Base-by-base conservation (phyloP, 2,329 filamentous ascomycete species). In the Penicillium sp. region DNA sequence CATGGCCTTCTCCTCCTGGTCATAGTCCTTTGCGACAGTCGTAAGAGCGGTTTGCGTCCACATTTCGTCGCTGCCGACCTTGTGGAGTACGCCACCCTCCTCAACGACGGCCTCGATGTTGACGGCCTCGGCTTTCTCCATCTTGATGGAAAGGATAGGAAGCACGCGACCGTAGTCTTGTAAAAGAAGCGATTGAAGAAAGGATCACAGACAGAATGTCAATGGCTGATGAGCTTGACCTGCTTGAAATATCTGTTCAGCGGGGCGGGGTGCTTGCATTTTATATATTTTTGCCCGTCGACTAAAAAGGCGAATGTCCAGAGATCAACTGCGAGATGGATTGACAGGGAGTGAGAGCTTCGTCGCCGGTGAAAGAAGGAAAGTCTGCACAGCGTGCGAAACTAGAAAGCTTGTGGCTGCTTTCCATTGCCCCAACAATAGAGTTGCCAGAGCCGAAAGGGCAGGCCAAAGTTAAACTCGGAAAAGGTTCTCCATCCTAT, bases 1-100 rank as follows among this genome's bases (percentile, higher is more conserved):
- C 63, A 71, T 66, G 36, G 66, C 68, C 58, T 66, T 68, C 54
- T 67, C 41, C 19, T 44, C 22, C 13, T 44, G 22, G 41, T 44
- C 41, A 27, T 44, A 44, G 22, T 44, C 41, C 6, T 24, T 22
- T 6, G 41, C 41, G 41, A 44, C 41, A n/a, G 41, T 22, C 16
- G 5, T 53, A 6, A 4, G 41, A 13, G 41, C 41, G 14, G 41
- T 44, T 44, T 27, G 41, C 6, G 41, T 44, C 41, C 41, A 44
- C 41, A 44, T 44, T 9, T 44, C 41, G 14, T 44, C 41, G 22
- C 41, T 44, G 41, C 41, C 41, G 9, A 44, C 16, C 41, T 44
- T 44, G 22, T 27, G 41, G 22, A 44, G 41, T 16, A 16, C 10
- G 22, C 22, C 41, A 27, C 41, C 22, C 41, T 44, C 22, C 22